These are phyloP conservation scores for Fragaria ananassa DNA, from an alignment of 306 rosid species.

Conservation along the genomic window DNA sequence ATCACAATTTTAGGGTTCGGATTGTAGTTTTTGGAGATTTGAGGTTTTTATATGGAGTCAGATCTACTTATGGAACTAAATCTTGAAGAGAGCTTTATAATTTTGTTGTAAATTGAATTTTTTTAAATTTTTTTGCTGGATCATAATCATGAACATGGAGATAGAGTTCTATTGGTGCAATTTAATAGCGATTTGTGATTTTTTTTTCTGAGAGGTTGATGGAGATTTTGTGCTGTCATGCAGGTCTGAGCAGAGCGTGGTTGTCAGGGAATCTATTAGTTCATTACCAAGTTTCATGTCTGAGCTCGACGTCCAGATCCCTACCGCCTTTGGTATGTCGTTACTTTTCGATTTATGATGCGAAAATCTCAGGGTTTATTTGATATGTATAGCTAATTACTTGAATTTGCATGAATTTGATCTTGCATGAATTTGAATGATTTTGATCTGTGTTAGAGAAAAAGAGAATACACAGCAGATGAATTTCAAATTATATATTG, in stretches of 20 bases:
- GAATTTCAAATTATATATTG: neutral
- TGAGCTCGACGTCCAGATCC: conserved; percentile 72
- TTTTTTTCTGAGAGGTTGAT: neutral
- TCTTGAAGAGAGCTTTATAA: neutral
- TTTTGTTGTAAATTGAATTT: neutral
- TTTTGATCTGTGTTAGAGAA: neutral
- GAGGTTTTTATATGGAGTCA: neutral
- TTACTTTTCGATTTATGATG: too few relatives aligned
- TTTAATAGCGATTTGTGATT: neutral
- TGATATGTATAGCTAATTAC: neutral
- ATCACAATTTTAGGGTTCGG: neutral
- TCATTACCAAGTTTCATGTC: conserved; percentile 62
- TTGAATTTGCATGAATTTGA: too few relatives aligned
- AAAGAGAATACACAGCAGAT: neutral
- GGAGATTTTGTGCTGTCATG: conserved; percentile 6
- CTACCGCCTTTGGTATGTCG: conserved; percentile 52
- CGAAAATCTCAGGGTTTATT: neutral
- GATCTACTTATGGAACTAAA: neutral
- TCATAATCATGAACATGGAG: neutral
- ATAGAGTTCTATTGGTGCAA: neutral
- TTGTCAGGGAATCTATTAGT: conserved; percentile 28
- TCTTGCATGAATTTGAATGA: too few relatives aligned
- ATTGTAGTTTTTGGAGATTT: neutral
- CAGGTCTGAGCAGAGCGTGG: conserved; percentile 45
- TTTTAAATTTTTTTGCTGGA: neutral